Evolutionary conservation across 306 rosid species (phyloP).

Genomic region (apple (Malus domestica)): ASM211411v1 NC_041789.1:27447001-27447500

Average conservation of each 20-base stretch:
- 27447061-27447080: no score
- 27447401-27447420: conserved; percentile 46
- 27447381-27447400: conserved; percentile 75
- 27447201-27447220: conserved; percentile 72
- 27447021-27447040: no score
- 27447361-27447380: conserved; percentile 56
- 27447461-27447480: conserved; percentile 67
- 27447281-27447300: conserved; percentile 47
- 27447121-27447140: no score
- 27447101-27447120: no score
- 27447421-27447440: conserved; percentile 62
- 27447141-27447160: conserved; percentile 13
- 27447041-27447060: no score
- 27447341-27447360: conserved; percentile 53
- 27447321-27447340: conserved; percentile 54
- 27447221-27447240: conserved; percentile 65
- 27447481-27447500: conserved; percentile 47
- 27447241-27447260: conserved; percentile 45
- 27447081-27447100: no score
- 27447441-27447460: conserved; percentile 53
- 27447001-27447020: no score
- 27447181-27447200: conserved; percentile 67
- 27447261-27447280: conserved; percentile 66
- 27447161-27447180: conserved; percentile 43
- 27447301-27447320: conserved; percentile 45